Evolutionary conservation across 768 basidiomycete species (phyloP), one percentile per base, ranked within the genome.

Genomic region (Mycena polygramma): DNA sequence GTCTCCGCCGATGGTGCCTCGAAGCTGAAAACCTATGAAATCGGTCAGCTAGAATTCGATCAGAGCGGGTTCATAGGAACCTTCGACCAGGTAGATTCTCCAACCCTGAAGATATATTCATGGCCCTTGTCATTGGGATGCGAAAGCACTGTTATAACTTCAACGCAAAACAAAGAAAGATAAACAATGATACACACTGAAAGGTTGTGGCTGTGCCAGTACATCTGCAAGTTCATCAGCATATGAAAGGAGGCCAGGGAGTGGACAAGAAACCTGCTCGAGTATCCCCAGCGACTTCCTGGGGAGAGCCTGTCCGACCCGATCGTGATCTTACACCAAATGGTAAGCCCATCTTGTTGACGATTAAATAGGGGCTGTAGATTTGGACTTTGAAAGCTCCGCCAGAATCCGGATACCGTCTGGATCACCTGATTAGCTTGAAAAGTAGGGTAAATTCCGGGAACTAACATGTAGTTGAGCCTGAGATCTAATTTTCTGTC

Each of bases 371-470:
- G 4, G 97, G 96, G 71, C 90, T 90, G 77, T 94, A 99, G 53
- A 99, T 90, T 79, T 99, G 97, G 0, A 98, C 94, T 80, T 93
- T 96, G 87, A 98, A 97, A 1, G 97, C 96, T 26, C 97, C 96
- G 2, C 97, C 98, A 8, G 97, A 93, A 60, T 98, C 90, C 9
- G 94, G 90, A 80, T 94, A 93, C 61, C 91, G 91, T 24, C 93
- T 91, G 58, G 15, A 39, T 26, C 24, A 17, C n/a, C 7, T 22
- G 24, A 30, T 66, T 10, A 71, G 37, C 45, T 36, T 45, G 46
- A 37, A 17, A 3, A n/a, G 60, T n/a, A 48, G 14, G 46, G 2
- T 26, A 43, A 14, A 48, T n/a, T 13, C 41, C 22, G 30, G 22
- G 39, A 19, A 82, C 94, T 68, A 79, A 97, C 97, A 94, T 84